These are phyloP conservation scores for Phalaenopsis equestris DNA, from an alignment of 106 monocot species.

Conservation along the genomic window DNA sequence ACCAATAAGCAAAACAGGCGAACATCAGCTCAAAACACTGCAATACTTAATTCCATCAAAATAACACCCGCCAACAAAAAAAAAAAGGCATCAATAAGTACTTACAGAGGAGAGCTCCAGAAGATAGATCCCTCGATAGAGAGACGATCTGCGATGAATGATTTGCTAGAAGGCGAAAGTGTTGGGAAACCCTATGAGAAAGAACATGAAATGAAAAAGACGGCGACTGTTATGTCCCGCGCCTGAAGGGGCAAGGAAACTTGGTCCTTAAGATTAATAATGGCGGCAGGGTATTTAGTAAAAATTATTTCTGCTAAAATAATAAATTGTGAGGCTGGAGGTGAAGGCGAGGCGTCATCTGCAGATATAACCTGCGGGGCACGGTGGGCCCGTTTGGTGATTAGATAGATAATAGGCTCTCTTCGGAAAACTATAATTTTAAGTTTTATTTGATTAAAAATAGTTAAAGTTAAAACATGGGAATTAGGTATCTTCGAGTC, in stretches of 20 bases:
- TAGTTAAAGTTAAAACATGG: too few relatives aligned
- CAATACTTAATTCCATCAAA: not conserved
- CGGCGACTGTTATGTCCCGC: not conserved
- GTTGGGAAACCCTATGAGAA: not conserved
- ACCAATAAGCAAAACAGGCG: not conserved
- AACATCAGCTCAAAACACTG: not conserved
- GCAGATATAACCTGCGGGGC: too few relatives aligned
- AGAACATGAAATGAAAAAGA: not conserved
- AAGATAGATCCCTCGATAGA: not conserved
- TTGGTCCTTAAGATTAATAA: too few relatives aligned
- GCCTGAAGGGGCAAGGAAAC: not conserved
- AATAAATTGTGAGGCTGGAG: too few relatives aligned
- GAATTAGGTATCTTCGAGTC: too few relatives aligned
- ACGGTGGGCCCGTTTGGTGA: too few relatives aligned
- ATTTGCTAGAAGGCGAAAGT: not conserved
- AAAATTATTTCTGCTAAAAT: too few relatives aligned
- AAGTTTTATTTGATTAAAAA: too few relatives aligned
- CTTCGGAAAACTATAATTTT: too few relatives aligned
- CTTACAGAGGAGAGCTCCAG: not conserved
- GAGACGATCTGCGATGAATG: not conserved
- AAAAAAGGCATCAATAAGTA: not conserved
- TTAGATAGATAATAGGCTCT: too few relatives aligned
- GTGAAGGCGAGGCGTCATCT: too few relatives aligned
- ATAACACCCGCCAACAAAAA: not conserved
- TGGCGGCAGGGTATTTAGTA: too few relatives aligned